Base-by-base conservation (phyloP, 805 yeast genomes). In the Pichia phayaonensis region DNA sequence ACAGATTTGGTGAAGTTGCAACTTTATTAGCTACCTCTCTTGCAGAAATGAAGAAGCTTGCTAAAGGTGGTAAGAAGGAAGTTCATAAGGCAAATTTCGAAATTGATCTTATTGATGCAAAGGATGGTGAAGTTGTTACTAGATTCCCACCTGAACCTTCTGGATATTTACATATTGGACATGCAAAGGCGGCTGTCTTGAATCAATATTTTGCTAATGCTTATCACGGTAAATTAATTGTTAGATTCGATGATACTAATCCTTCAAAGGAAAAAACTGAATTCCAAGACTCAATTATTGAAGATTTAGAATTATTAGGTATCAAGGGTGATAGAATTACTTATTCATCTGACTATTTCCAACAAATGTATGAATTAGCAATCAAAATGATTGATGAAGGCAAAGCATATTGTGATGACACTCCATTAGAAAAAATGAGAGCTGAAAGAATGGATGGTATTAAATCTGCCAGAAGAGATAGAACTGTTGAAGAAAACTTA, bases 121-220 rank as follows among this genome's bases (percentile, higher is more conserved):
- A 79, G 62, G 82, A 85, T 51, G 99, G 99, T 57, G 75, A 90
- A 71, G 99, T 94, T 51, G 98, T 95, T 49, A 95, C 99, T 49
- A 86, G 99, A 73, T 94, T 94, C 82, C 99, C 96, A 47, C 99
- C 99, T 57, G 99, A 94, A 75, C 99, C 99, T 54, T 87, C 96
- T 72, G 99, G 99, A 73, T 94, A 90, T 71, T 79, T 94, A 71
- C 99, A 94, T 72, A 94, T 94, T 72, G 99, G 99, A 60, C 99
- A 94, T 67, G 99, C 96, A 54, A 94, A 94, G 72, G 99, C 99
- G 55, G 99, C 99, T 49, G 77, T 94, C 52, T 79, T 94, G 67
- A 94, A 94, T 74, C 94, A 94, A 72, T 92, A 90, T 74, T 92
- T 94, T 73, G 99, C 99, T 45, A 84, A 88, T 61, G 85, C 81